Evolutionary conservation across 352 stramenopile species (phyloP), one percentile per base, ranked within the genome.

Genomic region (Phytophthora agathidicida): DNA sequence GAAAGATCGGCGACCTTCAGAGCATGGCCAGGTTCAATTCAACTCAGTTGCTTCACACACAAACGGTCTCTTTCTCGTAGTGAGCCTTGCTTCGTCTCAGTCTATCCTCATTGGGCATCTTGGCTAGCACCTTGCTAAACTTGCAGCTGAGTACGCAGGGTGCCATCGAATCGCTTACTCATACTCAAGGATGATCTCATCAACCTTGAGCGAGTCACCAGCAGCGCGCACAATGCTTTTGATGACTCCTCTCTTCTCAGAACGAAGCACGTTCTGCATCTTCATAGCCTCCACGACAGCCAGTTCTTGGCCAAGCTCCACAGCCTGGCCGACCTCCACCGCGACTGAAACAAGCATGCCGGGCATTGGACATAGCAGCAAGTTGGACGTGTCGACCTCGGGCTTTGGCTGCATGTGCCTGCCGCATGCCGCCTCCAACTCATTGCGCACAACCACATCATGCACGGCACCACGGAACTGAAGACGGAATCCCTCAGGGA

Each of bases 231-330:
- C 70, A 52, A 98, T 77, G 32, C 80, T 88, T 41, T 85, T 89
- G 60, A 99, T 86, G 16, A 88, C 57, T 30, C 89, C 93, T n/a
- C 73, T 82, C 67, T 93, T 94, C 67, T 96, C 81, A 11, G 95
- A 92, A 17, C 90, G 89, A 30, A 99, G 80, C 27, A 98, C 87
- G 69, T 99, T 99, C 77, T 98, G 95, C 96, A 99, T 99, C 74
- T 99, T 99, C 97, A 99, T 99, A 13, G 97, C 97, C 69, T 99
- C 96, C 17, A 99, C 89, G 22, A 99, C 86, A 38, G 91, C 96
- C 7, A 99, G 72, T 41, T 98, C 88, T 70, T 99, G 91, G 27
- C 94, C 96, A 11, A 89, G 68, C 71, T 98, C 89, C 7, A 99
- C 94, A n/a, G 87, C 39, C 52, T 98, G 77, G n/a, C 95, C 96